phyloP scores from a whole-genome alignment of 23 red algal species.

The Pyropia yezoensis region DNA sequence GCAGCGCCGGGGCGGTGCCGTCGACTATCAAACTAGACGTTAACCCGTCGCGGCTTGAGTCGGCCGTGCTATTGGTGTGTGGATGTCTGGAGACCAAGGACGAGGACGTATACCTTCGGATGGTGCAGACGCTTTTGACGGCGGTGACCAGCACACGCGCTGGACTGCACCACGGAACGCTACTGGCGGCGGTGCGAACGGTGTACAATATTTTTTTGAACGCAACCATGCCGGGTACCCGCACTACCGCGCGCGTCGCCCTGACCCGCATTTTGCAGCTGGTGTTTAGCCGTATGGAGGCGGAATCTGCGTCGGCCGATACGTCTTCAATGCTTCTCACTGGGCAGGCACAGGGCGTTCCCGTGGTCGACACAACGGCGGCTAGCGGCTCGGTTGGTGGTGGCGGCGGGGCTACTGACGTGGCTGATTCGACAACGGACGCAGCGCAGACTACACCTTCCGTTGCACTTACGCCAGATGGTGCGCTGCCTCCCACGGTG shows the following conservation, averaged over 20 bases:
- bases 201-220: constrained; percentile 91
- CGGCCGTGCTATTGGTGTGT: constrained; percentile 72
- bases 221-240: constrained; percentile 36
- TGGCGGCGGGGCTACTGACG: too few species aligned
- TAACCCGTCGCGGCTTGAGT: constrained; percentile 25
- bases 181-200: constrained; percentile 74
- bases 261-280: constrained; percentile 71
- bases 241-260: constrained; percentile 77
- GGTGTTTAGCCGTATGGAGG: constrained; percentile 71
- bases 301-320: constrained; percentile 16
- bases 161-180: constrained; percentile 66
- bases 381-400: too few species aligned
- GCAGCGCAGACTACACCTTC: too few species aligned
- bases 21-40: constrained; percentile 25
- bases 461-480: too few species aligned
- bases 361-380: too few species aligned
- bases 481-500: too few species aligned
- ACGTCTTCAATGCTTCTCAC: neutral
- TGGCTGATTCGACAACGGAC: too few species aligned
- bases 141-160: constrained; percentile 45
- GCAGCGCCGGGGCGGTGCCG: too few species aligned
- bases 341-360: too few species aligned
- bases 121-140: constrained; percentile 83
- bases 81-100: constrained; percentile 79
- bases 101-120: constrained; percentile 74